A percentile compares a stretch with the other conserved stretches of the same genome.
Evolutionary conservation across 2,329 filamentous ascomycete species (phyloP).

Genomic region (Chrysoporthe austroafricana): DNA sequence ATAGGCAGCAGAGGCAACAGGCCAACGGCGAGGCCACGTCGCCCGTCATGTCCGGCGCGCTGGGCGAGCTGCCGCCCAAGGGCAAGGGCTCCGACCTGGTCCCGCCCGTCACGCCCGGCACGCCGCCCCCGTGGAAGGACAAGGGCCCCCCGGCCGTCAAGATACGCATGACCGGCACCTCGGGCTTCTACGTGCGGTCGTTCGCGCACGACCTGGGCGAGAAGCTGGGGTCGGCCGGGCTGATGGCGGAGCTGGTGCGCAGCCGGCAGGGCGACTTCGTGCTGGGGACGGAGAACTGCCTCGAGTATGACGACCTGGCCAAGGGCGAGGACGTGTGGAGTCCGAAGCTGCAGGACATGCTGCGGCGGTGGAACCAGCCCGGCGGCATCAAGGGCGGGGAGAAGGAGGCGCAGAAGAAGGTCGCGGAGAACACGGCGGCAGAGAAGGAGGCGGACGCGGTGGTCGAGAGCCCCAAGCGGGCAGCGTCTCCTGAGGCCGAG

Average conservation of each 20-base stretch:
- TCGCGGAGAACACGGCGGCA: conserved; percentile 15
- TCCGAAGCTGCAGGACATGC: conserved; percentile 66
- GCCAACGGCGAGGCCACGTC: conserved; percentile 33
- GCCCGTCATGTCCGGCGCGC: conserved; percentile 61
- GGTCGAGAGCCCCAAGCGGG: neutral
- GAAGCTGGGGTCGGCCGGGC: conserved; percentile 77
- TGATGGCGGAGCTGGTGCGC: conserved; percentile 85
- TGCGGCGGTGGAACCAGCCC: conserved; percentile 43
- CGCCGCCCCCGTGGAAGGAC: conserved; percentile 60
- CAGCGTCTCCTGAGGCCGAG: neutral
- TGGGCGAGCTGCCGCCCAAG: conserved; percentile 51
- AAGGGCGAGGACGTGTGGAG: conserved; percentile 83
- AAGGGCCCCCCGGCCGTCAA: conserved; percentile 75
- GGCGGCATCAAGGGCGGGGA: conserved; percentile 30
- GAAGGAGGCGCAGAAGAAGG: conserved; percentile 28
- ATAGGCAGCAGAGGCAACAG: conserved; percentile 39
- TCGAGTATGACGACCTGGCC: conserved; percentile 78
- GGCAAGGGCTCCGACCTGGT: conserved; percentile 59
- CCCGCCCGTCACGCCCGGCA: conserved; percentile 50
- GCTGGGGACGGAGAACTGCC: conserved; percentile 69
- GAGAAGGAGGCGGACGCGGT: conserved; percentile 10
- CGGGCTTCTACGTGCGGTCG: conserved; percentile 94
- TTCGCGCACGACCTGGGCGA: conserved; percentile 89
- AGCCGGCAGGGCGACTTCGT: conserved; percentile 81
- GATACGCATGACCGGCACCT: conserved; percentile 89